Conservation (phyloP, 345 rosid genomes). For the Populus simonii region DNA sequence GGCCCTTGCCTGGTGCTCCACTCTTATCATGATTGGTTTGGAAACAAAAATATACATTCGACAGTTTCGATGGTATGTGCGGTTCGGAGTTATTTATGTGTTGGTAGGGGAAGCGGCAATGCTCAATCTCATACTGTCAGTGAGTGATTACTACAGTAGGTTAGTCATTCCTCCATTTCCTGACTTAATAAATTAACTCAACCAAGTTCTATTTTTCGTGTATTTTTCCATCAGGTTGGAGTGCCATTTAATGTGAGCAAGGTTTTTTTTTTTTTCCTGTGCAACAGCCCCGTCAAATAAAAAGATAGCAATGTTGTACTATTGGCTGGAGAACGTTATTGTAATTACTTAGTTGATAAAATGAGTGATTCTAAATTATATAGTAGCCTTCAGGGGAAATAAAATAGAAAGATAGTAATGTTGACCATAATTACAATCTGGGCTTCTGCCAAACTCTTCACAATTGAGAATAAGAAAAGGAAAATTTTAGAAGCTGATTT, state of each 20-base stretch:
- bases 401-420: background rate
- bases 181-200: background rate
- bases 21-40: slow-evolving; percentile 25
- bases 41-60: slow-evolving; percentile 28
- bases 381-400: background rate
- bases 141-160: slow-evolving; percentile 22
- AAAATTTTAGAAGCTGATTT: background rate
- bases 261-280: background rate
- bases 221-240: background rate
- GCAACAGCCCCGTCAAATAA: background rate
- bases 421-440: background rate
- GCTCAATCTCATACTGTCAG: slow-evolving; percentile 20
- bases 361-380: background rate
- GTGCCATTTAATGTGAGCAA: background rate
- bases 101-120: slow-evolving; percentile 30
- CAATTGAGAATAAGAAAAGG: background rate
- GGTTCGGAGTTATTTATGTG: slow-evolving; percentile 33
- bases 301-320: background rate
- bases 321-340: background rate
- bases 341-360: background rate
- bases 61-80: slow-evolving; percentile 34
- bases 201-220: background rate
- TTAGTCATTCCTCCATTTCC: background rate
- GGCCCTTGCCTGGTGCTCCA: slow-evolving; percentile 29
- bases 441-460: background rate